Evolutionary conservation across 495 filamentous ascomycete species (phyloP).

Genomic region (Massariosphaeria phaeospora): DNA sequence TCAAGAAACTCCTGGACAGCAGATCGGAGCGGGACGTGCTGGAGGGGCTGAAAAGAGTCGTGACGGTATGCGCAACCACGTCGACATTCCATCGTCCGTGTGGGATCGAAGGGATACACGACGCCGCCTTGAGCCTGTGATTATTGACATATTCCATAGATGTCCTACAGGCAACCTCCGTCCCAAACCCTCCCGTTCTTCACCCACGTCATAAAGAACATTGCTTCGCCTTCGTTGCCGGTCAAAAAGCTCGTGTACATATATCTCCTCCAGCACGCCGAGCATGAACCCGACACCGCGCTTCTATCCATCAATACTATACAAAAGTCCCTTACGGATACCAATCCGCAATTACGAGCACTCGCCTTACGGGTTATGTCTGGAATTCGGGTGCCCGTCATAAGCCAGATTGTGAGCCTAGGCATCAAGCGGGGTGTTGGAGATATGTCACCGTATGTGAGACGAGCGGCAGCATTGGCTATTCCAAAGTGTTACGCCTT

Average conservation of each 20-base stretch:
- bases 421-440: conserved; percentile 87
- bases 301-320: conserved; percentile 97
- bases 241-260: conserved; percentile 98
- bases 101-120: no score
- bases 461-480: conserved; percentile 88
- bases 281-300: conserved; percentile 89
- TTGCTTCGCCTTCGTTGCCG: conserved; percentile 82
- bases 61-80: conserved; percentile 57
- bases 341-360: conserved; percentile 81
- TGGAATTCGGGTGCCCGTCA: conserved; percentile 92
- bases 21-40: conserved; percentile 88
- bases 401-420: conserved; percentile 94
- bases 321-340: conserved; percentile 90
- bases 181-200: conserved; percentile 72
- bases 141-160: no score
- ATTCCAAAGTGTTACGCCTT: conserved; percentile 96
- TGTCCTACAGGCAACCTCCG: conserved; percentile 84
- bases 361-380: conserved; percentile 93
- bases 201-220: conserved; percentile 92
- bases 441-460: conserved; percentile 91
- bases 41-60: conserved; percentile 85
- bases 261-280: conserved; percentile 92
- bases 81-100: background rate
- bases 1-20: conserved; percentile 92
- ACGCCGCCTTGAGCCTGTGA: no score